Conservation (phyloP, 2,329 filamentous ascomycete genomes). For the Pseudogymnoascus sp. region DNA sequence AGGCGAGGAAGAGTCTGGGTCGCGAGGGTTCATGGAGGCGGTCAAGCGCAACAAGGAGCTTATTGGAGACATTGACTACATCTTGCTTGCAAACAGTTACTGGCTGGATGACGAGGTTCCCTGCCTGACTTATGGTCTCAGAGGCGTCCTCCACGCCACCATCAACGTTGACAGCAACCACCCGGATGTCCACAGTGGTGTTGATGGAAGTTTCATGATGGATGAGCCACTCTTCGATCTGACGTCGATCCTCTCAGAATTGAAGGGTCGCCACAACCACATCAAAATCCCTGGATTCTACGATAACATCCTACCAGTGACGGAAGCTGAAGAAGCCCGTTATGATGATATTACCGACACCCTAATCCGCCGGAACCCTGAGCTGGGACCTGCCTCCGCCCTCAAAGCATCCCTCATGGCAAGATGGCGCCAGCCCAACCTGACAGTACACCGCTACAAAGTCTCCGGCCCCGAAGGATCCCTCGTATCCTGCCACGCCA, state of each 20-base stretch:
- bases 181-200: slow-evolving; percentile 88
- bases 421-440: slow-evolving; percentile 86
- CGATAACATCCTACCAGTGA: slow-evolving; percentile 69
- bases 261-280: slow-evolving; percentile 72
- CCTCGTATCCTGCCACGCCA: slow-evolving; percentile 82
- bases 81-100: slow-evolving; percentile 93
- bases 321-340: slow-evolving; percentile 64
- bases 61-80: slow-evolving; percentile 89
- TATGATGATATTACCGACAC: slow-evolving; percentile 79
- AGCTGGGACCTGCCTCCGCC: slow-evolving; percentile 49
- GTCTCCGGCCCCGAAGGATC: slow-evolving; percentile 88
- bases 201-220: slow-evolving; percentile 86
- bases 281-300: slow-evolving; percentile 86
- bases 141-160: slow-evolving; percentile 89
- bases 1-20: slow-evolving; percentile 93
- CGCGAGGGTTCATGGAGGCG: slow-evolving; percentile 78
- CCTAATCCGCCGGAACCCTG: slow-evolving; percentile 62
- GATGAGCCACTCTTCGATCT: slow-evolving; percentile 91
- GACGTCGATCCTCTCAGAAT: slow-evolving; percentile 68
- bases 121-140: slow-evolving; percentile 87
- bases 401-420: slow-evolving; percentile 83
- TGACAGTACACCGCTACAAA: slow-evolving; percentile 89
- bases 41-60: slow-evolving; percentile 71
- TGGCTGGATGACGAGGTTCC: slow-evolving; percentile 96
- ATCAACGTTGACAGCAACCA: slow-evolving; percentile 77